These are phyloP conservation scores for Exophiala sideris DNA, from an alignment of 2,329 filamentous ascomycete genomes.

Conservation along the genomic window DNA sequence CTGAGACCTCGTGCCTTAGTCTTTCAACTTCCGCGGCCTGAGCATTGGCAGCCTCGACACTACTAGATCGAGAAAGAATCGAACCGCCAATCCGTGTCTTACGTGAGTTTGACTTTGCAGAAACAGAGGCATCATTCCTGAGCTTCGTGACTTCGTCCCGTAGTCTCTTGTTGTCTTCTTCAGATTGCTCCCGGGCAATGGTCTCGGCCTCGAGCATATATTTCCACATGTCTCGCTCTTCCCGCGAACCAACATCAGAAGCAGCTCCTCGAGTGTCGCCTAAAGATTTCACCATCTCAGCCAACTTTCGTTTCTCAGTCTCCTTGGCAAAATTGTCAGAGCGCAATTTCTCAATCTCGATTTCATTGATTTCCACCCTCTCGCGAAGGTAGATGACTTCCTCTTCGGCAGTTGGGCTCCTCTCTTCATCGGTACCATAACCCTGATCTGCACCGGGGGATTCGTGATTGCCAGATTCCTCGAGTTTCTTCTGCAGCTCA, in stretches of 20 bases:
- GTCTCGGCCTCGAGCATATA: slow-evolving; percentile 92
- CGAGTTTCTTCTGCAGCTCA: slow-evolving; percentile 77
- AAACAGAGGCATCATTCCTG: slow-evolving; percentile 40
- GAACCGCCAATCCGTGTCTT: slow-evolving; percentile 36
- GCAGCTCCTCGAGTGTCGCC: slow-evolving; percentile 50
- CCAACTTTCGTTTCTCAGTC: slow-evolving; percentile 79
- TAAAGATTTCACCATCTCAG: slow-evolving; percentile 71
- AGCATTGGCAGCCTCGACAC: slow-evolving; percentile 46
- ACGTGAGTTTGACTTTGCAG: slow-evolving; percentile 33
- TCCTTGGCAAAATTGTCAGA: slow-evolving; percentile 76
- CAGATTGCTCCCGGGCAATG: slow-evolving; percentile 79
- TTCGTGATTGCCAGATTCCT: slow-evolving; percentile 46
- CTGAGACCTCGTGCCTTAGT: slow-evolving; percentile 85
- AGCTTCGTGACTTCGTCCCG: slow-evolving; percentile 79
- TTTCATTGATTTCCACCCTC: slow-evolving; percentile 76
- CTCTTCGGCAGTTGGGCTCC: slow-evolving; percentile 61
- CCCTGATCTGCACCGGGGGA: slow-evolving; percentile 45
- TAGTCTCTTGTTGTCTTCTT: slow-evolving; percentile 80
- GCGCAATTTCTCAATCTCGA: slow-evolving; percentile 76
- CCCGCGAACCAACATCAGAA: slow-evolving; percentile 48
- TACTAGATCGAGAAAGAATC: slow-evolving; percentile 39
- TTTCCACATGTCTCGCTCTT: slow-evolving; percentile 78
- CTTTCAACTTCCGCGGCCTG: slow-evolving; percentile 71
- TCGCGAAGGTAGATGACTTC: slow-evolving; percentile 83
- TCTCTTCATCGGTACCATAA: slow-evolving; percentile 56